Evolutionary conservation across 2,329 filamentous ascomycete genomes (phyloP), one percentile per base, ranked within the genome.

Genomic region (Sarocladium oryzae): DNA sequence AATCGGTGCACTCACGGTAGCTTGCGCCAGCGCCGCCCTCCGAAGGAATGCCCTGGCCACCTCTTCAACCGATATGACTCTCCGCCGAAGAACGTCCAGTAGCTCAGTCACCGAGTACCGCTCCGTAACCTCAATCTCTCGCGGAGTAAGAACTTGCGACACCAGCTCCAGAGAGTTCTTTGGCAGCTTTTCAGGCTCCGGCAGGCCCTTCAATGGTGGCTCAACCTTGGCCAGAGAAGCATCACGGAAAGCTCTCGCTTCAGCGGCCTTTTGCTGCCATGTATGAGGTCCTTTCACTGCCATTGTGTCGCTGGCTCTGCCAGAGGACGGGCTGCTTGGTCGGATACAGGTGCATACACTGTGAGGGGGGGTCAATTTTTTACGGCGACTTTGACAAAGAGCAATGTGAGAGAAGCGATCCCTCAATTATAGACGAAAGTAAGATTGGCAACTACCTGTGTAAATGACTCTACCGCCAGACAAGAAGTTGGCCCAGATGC

Each of bases 151-250:
- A 1, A 61, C 32, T 9, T 51, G 28, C 7, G 54, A 43, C 2
- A 63, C 56, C 1, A 65, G 52, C 7, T 50, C 55, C 41, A 57
- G 58, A 1, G 58, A 63, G 48, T 54, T 58, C 49, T 54, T 49
- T 10, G 57, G 57, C 48, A 58, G 46, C 10, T 55, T 45, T 6
- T 53, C 36, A 3, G 40, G 13, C 4, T 9, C 24, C 0, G 61
- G 61, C n/a, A 63, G 15, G 2, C 61, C 60, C 9, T 61, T 20
- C 0, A 63, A 55, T 49, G 56, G 56, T 1, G 61, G 61, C 23
- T 61, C 54, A 10, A 63, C 61, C 30, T 62, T 63, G 18, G 54
- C 55, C 16, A 63, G 55, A 2, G 56, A 55, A n/a, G 53, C 56
- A 53, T 63, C 58, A 1, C 61, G 59, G 15, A 51, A 36, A 24